Evolutionary conservation across 2,329 filamentous ascomycete genomes (phyloP).

Genomic region (Colletotrichum agaves): DNA sequence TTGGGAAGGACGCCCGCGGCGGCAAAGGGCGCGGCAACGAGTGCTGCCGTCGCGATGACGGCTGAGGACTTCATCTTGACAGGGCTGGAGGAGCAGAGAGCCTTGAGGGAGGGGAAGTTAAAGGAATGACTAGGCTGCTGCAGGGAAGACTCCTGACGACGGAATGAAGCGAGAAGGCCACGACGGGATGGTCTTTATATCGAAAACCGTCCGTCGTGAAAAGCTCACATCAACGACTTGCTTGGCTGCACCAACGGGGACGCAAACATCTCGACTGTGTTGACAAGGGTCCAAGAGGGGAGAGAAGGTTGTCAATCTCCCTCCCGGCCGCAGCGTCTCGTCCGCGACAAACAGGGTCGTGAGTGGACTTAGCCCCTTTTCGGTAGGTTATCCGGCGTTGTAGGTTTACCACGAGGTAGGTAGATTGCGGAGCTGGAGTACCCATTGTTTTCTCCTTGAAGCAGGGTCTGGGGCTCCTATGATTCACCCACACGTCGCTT

Average conservation of each 20-base stretch:
- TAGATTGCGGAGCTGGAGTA: conserved; percentile 19
- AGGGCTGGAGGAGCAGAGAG: conserved; percentile 15
- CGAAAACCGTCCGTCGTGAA: neutral
- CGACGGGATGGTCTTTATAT: conserved; percentile 35
- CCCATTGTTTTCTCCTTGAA: conserved; percentile 17
- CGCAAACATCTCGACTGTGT: conserved; percentile 18
- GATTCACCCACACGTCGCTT: neutral
- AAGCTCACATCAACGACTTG: neutral
- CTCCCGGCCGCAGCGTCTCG: conserved; percentile 9
- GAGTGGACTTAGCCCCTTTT: conserved; percentile 20
- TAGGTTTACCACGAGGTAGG: conserved; percentile 16
- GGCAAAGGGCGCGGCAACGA: conserved; percentile 28
- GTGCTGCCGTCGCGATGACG: conserved; percentile 22
- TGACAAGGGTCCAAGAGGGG: neutral
- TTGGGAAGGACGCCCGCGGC: conserved; percentile 29
- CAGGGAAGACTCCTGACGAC: conserved; percentile 34
- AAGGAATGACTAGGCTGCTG: conserved; percentile 35
- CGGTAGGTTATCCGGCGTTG: conserved; percentile 21
- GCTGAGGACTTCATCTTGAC: conserved; percentile 34
- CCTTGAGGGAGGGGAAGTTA: conserved; percentile 8
- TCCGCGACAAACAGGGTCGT: conserved; percentile 7
- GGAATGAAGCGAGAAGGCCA: conserved; percentile 15
- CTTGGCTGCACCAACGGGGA: neutral
- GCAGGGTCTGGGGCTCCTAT: conserved; percentile 24
- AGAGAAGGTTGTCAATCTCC: conserved; percentile 20